phyloP scores from a whole-genome alignment of 371 early-diverging fungal species.

The Zopfochytrium polystomum region DNA sequence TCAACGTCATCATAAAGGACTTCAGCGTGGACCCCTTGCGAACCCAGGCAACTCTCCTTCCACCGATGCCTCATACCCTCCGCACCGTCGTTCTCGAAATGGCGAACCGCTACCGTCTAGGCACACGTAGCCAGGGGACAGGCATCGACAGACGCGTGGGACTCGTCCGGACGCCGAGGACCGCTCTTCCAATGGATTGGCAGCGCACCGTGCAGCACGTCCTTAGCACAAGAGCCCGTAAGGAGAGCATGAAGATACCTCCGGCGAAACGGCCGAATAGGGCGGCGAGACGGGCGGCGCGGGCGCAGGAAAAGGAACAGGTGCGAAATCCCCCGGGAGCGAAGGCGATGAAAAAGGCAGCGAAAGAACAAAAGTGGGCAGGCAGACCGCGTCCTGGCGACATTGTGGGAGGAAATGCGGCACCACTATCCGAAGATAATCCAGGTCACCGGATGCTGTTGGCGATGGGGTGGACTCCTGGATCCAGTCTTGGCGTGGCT shows the following conservation, averaged over 20 bases:
- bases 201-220: constrained; percentile 18
- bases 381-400: constrained; percentile 44
- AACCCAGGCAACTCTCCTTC: constrained; percentile 9
- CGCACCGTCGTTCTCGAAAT: constrained; percentile 26
- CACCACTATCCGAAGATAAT: constrained; percentile 64
- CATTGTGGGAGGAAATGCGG: constrained; percentile 66
- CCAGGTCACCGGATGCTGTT: constrained; percentile 77
- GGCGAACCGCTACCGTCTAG: constrained; percentile 24
- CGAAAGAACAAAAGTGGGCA: constrained; percentile 6
- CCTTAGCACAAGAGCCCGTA: too few relatives aligned
- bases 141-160: constrained; percentile 13
- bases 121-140: constrained; percentile 16
- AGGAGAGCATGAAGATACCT: too few relatives aligned
- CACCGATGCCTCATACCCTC: constrained; percentile 35
- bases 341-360: background rate
- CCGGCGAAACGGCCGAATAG: background rate
- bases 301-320: constrained; percentile 10
- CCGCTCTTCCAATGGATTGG: constrained; percentile 28
- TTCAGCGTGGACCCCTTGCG: constrained; percentile 11
- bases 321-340: background rate
- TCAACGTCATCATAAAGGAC: constrained; percentile 22
- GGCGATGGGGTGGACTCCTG: constrained; percentile 66
- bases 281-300: constrained; percentile 15
- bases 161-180: constrained; percentile 15
- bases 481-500: constrained; percentile 23